Evolutionary conservation across 2,329 filamentous ascomycete genomes (phyloP).

Genomic region (Penicillium polonicum): DNA sequence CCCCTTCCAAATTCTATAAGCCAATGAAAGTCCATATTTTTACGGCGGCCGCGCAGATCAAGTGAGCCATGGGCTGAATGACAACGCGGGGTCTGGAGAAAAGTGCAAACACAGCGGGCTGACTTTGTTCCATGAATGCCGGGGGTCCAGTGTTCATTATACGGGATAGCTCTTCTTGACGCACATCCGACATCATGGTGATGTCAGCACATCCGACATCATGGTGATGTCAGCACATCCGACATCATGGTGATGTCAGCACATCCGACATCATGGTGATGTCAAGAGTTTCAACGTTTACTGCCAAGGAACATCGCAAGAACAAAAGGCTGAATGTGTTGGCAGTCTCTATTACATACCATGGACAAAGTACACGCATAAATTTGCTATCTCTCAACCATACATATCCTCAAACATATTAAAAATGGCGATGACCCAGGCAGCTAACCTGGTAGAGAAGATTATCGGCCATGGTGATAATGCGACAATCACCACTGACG

Average conservation of each 20-base stretch:
- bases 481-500: constrained; percentile 65
- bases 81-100: neutral
- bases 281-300: neutral
- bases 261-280: neutral
- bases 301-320: neutral
- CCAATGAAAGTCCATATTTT: neutral
- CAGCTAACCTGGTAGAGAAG: constrained; percentile 67
- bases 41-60: neutral
- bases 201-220: neutral
- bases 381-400: neutral
- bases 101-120: neutral
- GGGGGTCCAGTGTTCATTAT: neutral
- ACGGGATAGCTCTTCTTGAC: neutral
- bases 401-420: neutral
- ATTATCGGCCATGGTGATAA: constrained; percentile 66
- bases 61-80: neutral
- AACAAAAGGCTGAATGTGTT: neutral
- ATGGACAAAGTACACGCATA: neutral
- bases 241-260: neutral
- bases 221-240: too few relatives aligned
- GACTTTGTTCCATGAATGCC: neutral
- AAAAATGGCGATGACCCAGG: constrained; percentile 62
- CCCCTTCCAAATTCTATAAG: neutral
- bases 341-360: neutral
- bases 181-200: neutral